Percentiles rank a stretch among this genome's conserved stretches.
phyloP scores from a whole-genome alignment of 345 rosid species.

The Conringia planisiliqua region DNA sequence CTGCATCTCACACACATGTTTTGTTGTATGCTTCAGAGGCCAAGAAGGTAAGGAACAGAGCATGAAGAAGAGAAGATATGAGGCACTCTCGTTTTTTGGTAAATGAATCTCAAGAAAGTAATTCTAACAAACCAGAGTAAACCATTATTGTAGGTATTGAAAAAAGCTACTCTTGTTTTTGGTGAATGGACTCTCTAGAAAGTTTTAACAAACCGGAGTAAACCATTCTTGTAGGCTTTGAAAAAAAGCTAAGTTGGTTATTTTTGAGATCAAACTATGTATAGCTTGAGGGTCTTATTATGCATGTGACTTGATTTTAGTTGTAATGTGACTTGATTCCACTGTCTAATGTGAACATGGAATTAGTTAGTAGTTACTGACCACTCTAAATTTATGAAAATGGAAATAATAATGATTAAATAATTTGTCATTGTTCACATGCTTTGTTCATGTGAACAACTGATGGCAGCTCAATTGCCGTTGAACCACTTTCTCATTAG shows the following conservation, averaged over 20 bases:
- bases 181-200: not conserved
- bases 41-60: not conserved
- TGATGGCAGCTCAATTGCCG: not conserved
- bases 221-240: not conserved
- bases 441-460: conserved; percentile 15
- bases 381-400: not conserved
- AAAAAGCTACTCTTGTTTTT: not conserved
- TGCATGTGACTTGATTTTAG: not conserved
- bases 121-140: no score
- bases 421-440: not conserved
- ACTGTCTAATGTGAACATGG: no score
- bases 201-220: not conserved
- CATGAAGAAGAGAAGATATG: not conserved
- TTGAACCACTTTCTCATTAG: not conserved
- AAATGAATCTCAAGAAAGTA: no score
- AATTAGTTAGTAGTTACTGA: no score
- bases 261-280: conserved; percentile 1
- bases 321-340: no score
- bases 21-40: conserved; percentile 7
- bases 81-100: not conserved
- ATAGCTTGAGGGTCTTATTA: not conserved
- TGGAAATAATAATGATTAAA: not conserved
- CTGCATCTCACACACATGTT: not conserved
- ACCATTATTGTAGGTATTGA: no score
- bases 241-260: not conserved